phyloP scores from a whole-genome alignment of 768 basidiomycete genomes.

The Fomitopsis pulvina region DNA sequence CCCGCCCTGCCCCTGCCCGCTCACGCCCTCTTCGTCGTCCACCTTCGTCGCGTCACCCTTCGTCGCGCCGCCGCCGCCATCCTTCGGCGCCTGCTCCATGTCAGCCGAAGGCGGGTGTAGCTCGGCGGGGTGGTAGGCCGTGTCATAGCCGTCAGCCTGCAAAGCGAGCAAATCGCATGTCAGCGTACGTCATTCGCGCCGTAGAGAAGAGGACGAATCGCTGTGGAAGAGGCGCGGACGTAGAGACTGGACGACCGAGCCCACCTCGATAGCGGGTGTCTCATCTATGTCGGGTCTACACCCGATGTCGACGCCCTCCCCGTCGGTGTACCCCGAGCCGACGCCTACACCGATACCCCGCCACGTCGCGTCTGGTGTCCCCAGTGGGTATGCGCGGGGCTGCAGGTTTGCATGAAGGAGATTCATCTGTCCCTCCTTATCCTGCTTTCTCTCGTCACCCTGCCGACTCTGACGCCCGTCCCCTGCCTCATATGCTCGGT shows the following conservation, averaged over 20 bases:
- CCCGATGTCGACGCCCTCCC: slow-evolving; percentile 10
- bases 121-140: slow-evolving; percentile 22
- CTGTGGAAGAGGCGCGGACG: background rate
- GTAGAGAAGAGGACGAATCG: background rate
- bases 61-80: slow-evolving; percentile 11
- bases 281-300: background rate
- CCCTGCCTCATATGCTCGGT: background rate
- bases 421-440: slow-evolving; percentile 14
- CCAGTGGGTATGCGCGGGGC: slow-evolving; percentile 18
- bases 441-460: background rate
- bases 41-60: slow-evolving; percentile 7
- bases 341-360: slow-evolving; percentile 10
- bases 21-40: slow-evolving; percentile 1
- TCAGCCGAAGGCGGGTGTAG: slow-evolving; percentile 13
- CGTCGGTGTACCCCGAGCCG: slow-evolving; percentile 5
- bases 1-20: background rate
- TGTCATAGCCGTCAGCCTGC: slow-evolving; percentile 20
- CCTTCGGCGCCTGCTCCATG: background rate
- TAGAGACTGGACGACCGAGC: background rate
- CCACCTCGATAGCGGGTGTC: background rate
- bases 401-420: slow-evolving; percentile 11
- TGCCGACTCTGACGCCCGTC: background rate
- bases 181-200: background rate
- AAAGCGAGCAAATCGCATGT: background rate
- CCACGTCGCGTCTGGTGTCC: slow-evolving; percentile 13